Conservation (phyloP, 2,329 filamentous ascomycete species). For the Nigrograna mackinnonii region DNA sequence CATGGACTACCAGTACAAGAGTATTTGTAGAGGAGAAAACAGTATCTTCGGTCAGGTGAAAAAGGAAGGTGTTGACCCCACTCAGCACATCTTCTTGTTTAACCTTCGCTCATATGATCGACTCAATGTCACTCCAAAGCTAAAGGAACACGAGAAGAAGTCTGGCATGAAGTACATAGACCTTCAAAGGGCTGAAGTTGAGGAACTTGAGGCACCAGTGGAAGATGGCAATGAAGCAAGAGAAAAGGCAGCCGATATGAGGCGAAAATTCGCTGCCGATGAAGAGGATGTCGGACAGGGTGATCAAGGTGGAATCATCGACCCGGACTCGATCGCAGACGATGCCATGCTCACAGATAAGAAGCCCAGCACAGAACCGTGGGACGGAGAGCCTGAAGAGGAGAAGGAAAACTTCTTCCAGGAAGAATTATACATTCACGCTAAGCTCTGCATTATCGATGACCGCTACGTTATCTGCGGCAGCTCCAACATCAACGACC, state of each 20-base stretch:
- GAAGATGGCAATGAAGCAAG: conserved; percentile 42
- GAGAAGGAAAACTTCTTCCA: conserved; percentile 91
- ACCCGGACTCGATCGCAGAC: conserved; percentile 70
- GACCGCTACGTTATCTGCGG: conserved; percentile 85
- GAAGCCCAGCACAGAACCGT: conserved; percentile 69
- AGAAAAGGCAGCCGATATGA: conserved; percentile 50
- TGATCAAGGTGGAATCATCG: conserved; percentile 46
- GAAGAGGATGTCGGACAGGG: conserved; percentile 44
- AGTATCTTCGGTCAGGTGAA: conserved; percentile 84
- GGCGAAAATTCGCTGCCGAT: conserved; percentile 49
- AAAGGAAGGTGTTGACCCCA: conserved; percentile 74
- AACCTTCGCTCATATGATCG: conserved; percentile 93
- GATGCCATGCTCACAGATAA: conserved; percentile 77
- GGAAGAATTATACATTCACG: conserved; percentile 95
- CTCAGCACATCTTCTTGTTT: conserved; percentile 86
- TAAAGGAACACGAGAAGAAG: conserved; percentile 76
- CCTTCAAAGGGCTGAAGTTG: conserved; percentile 83
- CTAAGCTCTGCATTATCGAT: conserved; percentile 87
- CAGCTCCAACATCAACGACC: conserved; percentile 89
- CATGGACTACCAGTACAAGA: conserved; percentile 99
- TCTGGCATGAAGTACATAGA: conserved; percentile 85
- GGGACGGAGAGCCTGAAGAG: conserved; percentile 72
- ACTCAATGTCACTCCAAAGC: conserved; percentile 76
- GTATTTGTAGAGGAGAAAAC: conserved; percentile 86
- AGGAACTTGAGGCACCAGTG: conserved; percentile 72